Conservation (phyloP, 2,329 filamentous ascomycete genomes). For the Aspergillus ruber region DNA sequence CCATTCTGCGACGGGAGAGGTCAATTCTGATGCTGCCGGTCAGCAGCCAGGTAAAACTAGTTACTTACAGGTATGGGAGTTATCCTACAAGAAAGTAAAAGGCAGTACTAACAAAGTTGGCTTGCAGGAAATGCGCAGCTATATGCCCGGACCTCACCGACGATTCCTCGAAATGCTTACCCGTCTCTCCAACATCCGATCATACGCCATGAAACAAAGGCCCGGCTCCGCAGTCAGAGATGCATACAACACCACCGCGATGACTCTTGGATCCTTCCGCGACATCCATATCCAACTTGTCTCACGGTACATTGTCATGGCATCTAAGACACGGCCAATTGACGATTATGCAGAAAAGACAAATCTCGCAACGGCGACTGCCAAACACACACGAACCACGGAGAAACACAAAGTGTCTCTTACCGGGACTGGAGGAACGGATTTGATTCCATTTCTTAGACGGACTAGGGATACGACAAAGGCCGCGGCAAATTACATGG, state of each 20-base stretch:
- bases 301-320: slow-evolving; percentile 48
- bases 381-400: slow-evolving; percentile 25
- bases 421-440: slow-evolving; percentile 48
- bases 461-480: slow-evolving; percentile 48
- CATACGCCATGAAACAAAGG: slow-evolving; percentile 34
- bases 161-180: slow-evolving; percentile 46
- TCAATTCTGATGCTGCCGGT: slow-evolving; percentile 15
- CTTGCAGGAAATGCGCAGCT: slow-evolving; percentile 45
- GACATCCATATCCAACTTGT: slow-evolving; percentile 50
- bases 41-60: slow-evolving; percentile 14
- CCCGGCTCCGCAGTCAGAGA: slow-evolving; percentile 29
- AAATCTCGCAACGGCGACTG: slow-evolving; percentile 44
- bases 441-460: slow-evolving; percentile 48
- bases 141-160: slow-evolving; percentile 50
- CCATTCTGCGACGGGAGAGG: slow-evolving; percentile 37
- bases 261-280: slow-evolving; percentile 42
- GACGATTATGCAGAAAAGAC: slow-evolving; percentile 14
- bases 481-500: slow-evolving; percentile 28
- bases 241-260: slow-evolving; percentile 43
- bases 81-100: neutral
- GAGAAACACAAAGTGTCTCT: slow-evolving; percentile 32
- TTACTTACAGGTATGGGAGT: slow-evolving; percentile 17
- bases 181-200: slow-evolving; percentile 40
- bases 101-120: slow-evolving; percentile 5
- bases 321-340: slow-evolving; percentile 18